phyloP scores from a whole-genome alignment of 2,329 filamentous ascomycete genomes.

The Alternaria brassicicola region DNA sequence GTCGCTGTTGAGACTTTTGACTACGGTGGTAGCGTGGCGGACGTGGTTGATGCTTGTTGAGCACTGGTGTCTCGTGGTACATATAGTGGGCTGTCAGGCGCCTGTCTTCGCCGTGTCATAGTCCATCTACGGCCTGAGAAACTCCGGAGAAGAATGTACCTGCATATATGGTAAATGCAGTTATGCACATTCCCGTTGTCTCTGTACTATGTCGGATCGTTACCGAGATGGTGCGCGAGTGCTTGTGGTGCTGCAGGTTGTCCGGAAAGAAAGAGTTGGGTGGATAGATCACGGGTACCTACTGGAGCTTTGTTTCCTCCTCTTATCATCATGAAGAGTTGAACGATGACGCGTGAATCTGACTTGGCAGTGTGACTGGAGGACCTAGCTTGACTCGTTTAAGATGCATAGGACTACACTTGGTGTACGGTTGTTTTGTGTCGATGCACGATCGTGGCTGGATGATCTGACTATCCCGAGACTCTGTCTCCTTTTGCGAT shows the following conservation, averaged over 20 bases:
- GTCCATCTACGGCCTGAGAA: neutral
- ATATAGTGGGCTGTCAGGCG: neutral
- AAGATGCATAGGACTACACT: neutral
- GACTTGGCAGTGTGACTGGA: neutral
- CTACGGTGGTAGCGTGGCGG: neutral
- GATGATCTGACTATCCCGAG: neutral
- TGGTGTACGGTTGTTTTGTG: neutral
- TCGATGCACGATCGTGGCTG: neutral
- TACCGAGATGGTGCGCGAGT: neutral
- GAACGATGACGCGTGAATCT: neutral
- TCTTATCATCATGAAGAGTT: neutral
- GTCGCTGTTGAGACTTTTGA: neutral
- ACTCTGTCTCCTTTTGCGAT: neutral
- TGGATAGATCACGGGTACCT: neutral
- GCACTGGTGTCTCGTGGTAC: neutral
- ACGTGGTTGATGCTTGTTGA: conserved; percentile 1
- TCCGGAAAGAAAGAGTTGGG: neutral
- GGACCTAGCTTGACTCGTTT: neutral
- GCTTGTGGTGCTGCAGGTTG: neutral
- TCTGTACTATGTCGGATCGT: neutral
- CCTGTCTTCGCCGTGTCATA: neutral
- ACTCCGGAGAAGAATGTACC: neutral
- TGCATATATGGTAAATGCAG: neutral
- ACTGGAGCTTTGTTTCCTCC: neutral
- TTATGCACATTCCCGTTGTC: neutral